Percentiles rank a stretch among this genome's conserved stretches.
These are phyloP conservation scores for rapeseed (Brassica napus) DNA, from an alignment of 345 rosid genomes.

Conservation along the genomic window DNA sequence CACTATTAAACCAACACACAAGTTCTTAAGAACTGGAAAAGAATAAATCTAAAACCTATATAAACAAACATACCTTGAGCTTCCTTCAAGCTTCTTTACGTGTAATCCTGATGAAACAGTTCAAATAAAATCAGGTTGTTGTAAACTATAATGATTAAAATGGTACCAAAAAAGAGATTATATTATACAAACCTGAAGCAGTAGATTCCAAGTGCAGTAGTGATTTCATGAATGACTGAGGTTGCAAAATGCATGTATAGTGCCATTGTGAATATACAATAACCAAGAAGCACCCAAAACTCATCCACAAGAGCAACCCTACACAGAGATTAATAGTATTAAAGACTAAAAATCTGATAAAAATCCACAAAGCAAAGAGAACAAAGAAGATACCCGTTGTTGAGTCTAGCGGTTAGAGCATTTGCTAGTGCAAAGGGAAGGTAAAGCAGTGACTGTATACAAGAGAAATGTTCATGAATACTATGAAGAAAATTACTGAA, in stretches of 20 bases:
- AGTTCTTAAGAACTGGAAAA: background rate
- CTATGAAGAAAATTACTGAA: background rate
- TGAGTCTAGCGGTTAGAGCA: constrained; percentile 83
- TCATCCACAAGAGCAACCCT: constrained; percentile 94
- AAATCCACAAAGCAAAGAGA: background rate
- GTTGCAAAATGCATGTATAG: constrained; percentile 90
- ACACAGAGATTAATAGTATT: constrained; percentile 31
- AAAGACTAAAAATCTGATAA: background rate
- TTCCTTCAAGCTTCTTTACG: constrained; percentile 82
- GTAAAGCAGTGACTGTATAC: constrained; percentile 79
- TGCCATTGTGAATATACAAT: constrained; percentile 73
- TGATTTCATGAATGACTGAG: constrained; percentile 91
- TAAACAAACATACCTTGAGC: constrained; percentile 20
- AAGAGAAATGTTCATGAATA: constrained; percentile 1
- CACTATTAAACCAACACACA: background rate
- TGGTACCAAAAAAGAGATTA: background rate
- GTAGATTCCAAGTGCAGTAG: constrained; percentile 85
- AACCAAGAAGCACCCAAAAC: constrained; percentile 93
- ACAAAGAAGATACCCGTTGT: constrained; percentile 66
- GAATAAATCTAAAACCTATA: background rate
- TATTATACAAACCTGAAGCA: constrained; percentile 81
- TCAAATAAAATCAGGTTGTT: background rate
- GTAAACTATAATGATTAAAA: background rate
- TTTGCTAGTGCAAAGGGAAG: constrained; percentile 97
- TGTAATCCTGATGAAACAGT: constrained; percentile 58